Evolutionary conservation across 163 green algal genomes (phyloP), one percentile per base, ranked within the genome.

Genomic region (Volvox carteri): DNA sequence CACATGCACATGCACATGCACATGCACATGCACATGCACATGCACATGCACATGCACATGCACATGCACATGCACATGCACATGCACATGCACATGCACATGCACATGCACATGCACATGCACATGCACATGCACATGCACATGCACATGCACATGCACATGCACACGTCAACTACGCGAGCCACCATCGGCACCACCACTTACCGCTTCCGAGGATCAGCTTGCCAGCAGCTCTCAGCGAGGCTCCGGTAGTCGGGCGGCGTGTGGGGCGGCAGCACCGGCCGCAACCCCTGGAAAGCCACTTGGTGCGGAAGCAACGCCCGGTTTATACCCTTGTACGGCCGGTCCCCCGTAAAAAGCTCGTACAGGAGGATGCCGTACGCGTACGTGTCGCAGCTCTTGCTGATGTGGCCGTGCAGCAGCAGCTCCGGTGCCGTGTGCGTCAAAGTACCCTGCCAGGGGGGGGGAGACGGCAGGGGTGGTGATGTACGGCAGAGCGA

Each of bases 351-450:
- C 0, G 76, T 90, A 74, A 83, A 86, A n/a, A 90, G 77, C 50
- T 90, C 86, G 23, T 68, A 93, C 50, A 94, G 81, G 35, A 92
- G 52, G 41, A 94, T 88, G 73, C 91, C 91, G 85, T 92, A 94
- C 41, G 80, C 73, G 72, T 90, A 94, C 28, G 87, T 72, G 41
- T 92, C 92, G 21, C 67, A 67, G 41, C 23, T 2, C 58, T 76
- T 76, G 58, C 25, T 37, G 78, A 86, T 86, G 78, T 86, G 78
- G 42, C 89, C 83, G 23, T 88, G 65, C 65, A 92, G 50, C 50
- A 92, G 75, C 33, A 86, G 77, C 78, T 88, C 87, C 2, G 87
- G 87, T 1, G 58, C 58, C 25, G 65, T 76, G 78, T 86, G 78
- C 4, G 39, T 77, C 41, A 86, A 58, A 0, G 78, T 86, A 58